Conservation (phyloP, 176 grass and related monocot genomes). For the Dendrocalamus sinicus region DNA sequence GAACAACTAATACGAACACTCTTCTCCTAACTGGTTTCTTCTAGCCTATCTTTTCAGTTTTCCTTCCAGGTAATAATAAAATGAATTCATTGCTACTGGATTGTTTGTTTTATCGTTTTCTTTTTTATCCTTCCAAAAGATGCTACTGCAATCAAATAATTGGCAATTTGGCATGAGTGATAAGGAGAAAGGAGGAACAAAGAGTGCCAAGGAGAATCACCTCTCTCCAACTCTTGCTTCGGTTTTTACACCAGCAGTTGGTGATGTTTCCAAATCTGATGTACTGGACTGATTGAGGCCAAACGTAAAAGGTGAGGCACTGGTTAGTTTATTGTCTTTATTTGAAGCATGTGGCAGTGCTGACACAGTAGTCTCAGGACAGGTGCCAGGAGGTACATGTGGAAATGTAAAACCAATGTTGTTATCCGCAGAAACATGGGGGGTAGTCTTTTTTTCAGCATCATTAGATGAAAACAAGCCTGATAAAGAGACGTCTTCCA, state of each 20-base stretch:
- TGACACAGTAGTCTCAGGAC: slow-evolving; percentile 16
- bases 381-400: slow-evolving; percentile 27
- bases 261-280: slow-evolving; percentile 41
- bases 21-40: neutral
- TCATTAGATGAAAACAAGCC: slow-evolving; percentile 50
- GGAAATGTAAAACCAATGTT: slow-evolving; percentile 51
- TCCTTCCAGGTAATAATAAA: neutral
- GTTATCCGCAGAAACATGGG: slow-evolving; percentile 34
- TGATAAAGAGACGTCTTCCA: slow-evolving; percentile 27
- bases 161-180: neutral
- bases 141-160: slow-evolving; percentile 16
- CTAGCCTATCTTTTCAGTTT: neutral
- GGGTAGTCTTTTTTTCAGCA: slow-evolving; percentile 43
- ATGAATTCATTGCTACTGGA: neutral
- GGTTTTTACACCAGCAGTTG: slow-evolving; percentile 24
- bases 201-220: slow-evolving; percentile 42
- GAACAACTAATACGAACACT: neutral
- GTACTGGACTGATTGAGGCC: slow-evolving; percentile 40
- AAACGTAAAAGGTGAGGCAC: slow-evolving; percentile 41
- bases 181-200: neutral
- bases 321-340: slow-evolving; percentile 36
- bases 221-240: slow-evolving; percentile 43
- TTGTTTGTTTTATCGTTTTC: slow-evolving; percentile 1
- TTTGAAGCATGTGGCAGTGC: slow-evolving; percentile 37
- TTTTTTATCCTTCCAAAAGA: slow-evolving; percentile 7